Evolutionary conservation across 495 filamentous ascomycete genomes (phyloP).

Genomic region (Darksidea phi): DNA sequence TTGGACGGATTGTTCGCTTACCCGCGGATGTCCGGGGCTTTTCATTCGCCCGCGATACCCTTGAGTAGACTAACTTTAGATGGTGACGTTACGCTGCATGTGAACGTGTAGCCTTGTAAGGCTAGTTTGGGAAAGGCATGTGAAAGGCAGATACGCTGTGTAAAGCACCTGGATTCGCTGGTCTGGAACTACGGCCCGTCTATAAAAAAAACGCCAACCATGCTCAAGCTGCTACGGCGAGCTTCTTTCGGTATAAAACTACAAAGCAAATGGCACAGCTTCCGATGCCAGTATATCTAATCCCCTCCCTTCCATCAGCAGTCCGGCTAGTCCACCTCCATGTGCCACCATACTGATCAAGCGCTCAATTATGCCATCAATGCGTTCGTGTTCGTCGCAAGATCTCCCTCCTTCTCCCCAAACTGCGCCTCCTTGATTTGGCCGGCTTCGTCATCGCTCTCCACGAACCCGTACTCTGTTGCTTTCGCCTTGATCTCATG

Average conservation of each 20-base stretch:
- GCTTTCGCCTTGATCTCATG: constrained; percentile 18
- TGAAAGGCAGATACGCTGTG: too few species aligned
- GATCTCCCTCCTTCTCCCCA: constrained; percentile 36
- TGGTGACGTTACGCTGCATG: neutral
- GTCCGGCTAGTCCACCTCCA: too few species aligned
- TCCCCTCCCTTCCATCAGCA: too few species aligned
- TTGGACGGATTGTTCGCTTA: neutral
- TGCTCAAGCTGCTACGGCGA: constrained; percentile 7
- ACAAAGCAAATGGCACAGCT: constrained; percentile 2
- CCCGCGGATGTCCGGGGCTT: neutral
- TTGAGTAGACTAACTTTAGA: neutral
- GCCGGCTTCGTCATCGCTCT: constrained; percentile 36
- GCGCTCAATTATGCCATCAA: constrained; percentile 23
- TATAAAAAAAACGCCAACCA: neutral
- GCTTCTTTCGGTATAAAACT: constrained; percentile 21
- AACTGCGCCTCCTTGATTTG: constrained; percentile 22
- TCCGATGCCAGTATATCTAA: too few species aligned
- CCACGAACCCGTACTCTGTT: constrained; percentile 41
- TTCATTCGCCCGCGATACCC: neutral
- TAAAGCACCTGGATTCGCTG: too few species aligned
- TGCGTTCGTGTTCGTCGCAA: constrained; percentile 14
- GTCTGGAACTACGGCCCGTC: neutral
- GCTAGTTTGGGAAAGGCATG: neutral
- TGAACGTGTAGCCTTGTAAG: neutral
- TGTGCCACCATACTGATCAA: too few species aligned